Conservation (phyloP, 2,329 filamentous ascomycete genomes). For the Ceratocystis harringtonii region DNA sequence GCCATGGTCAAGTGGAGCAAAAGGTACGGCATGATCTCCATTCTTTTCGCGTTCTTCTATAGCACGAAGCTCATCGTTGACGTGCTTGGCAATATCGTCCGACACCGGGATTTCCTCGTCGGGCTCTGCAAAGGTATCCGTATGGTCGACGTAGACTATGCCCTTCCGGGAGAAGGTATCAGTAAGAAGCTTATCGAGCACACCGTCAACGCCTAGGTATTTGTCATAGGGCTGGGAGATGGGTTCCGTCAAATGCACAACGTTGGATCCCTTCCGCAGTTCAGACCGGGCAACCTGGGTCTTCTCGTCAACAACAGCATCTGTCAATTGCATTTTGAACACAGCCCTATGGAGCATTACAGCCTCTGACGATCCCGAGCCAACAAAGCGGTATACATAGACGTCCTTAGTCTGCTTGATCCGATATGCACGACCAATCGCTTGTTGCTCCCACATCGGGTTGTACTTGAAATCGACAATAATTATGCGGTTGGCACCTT, state of each 20-base stretch:
- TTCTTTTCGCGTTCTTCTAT: slow-evolving; percentile 10
- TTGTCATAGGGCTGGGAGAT: slow-evolving; percentile 2
- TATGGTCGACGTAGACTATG: slow-evolving; percentile 14
- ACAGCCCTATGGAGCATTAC: slow-evolving; percentile 56
- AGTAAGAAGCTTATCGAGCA: slow-evolving; percentile 33
- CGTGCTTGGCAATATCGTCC: slow-evolving; percentile 4
- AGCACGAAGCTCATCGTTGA: slow-evolving; percentile 2
- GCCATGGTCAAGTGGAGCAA: not conserved
- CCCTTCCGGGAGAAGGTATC: not conserved
- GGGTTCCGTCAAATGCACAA: slow-evolving; percentile 3
- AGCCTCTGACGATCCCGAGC: slow-evolving; percentile 67
- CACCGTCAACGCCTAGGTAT: slow-evolving; percentile 9
- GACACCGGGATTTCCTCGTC: slow-evolving; percentile 11
- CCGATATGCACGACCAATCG: slow-evolving; percentile 72
- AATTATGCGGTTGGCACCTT: slow-evolving; percentile 69
- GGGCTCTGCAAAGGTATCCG: slow-evolving; percentile 13
- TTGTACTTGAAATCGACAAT: slow-evolving; percentile 77
- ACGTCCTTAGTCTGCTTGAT: slow-evolving; percentile 69
- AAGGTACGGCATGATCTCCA: not conserved
- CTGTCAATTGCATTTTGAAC: slow-evolving; percentile 70
- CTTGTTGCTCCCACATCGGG: slow-evolving; percentile 70
- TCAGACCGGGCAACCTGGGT: slow-evolving; percentile 54
- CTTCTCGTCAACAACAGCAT: slow-evolving; percentile 70
- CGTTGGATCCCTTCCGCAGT: slow-evolving; percentile 26
- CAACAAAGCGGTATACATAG: slow-evolving; percentile 68